Evolutionary conservation across 768 basidiomycete genomes (phyloP).

Genomic region (Porphyrellus cyaneotinctus): DNA sequence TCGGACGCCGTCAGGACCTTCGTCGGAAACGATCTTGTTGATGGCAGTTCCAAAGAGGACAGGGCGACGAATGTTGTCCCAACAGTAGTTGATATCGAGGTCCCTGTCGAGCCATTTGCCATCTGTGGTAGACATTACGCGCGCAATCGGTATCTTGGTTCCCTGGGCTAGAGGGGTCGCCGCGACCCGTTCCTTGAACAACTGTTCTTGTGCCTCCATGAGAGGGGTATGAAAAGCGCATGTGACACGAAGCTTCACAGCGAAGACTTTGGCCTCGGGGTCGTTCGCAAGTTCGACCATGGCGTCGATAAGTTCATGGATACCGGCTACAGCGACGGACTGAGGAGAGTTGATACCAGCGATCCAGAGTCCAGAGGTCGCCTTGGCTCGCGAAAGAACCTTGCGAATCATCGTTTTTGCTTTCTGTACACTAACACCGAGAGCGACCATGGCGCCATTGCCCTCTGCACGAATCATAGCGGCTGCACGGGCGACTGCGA

Average conservation of each 20-base stretch:
- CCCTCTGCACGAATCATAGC: constrained; percentile 34
- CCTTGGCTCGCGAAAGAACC: constrained; percentile 27
- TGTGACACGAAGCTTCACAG: constrained; percentile 28
- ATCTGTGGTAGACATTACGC: constrained; percentile 36
- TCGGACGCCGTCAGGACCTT: constrained; percentile 25
- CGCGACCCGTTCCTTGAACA: constrained; percentile 27
- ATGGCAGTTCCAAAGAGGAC: constrained; percentile 34
- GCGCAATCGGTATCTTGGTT: constrained; percentile 17
- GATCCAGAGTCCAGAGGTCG: constrained; percentile 29
- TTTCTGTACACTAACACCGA: constrained; percentile 32
- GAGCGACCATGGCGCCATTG: constrained; percentile 35
- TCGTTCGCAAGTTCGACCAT: constrained; percentile 26
- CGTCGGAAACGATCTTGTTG: constrained; percentile 28
- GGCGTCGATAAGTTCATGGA: constrained; percentile 29
- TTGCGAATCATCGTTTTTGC: constrained; percentile 33
- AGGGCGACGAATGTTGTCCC: constrained; percentile 35
- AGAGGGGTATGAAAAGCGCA: constrained; percentile 36
- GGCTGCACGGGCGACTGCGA: constrained; percentile 35
- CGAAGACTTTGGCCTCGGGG: constrained; percentile 26
- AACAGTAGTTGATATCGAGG: constrained; percentile 29
- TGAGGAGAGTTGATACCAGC: constrained; percentile 36
- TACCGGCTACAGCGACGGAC: constrained; percentile 35
- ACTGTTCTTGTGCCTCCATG: constrained; percentile 32
- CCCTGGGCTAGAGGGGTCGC: constrained; percentile 18
- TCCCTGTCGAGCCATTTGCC: constrained; percentile 31